phyloP scores from a whole-genome alignment of 495 filamentous ascomycete genomes.

The Neurospora sp. region DNA sequence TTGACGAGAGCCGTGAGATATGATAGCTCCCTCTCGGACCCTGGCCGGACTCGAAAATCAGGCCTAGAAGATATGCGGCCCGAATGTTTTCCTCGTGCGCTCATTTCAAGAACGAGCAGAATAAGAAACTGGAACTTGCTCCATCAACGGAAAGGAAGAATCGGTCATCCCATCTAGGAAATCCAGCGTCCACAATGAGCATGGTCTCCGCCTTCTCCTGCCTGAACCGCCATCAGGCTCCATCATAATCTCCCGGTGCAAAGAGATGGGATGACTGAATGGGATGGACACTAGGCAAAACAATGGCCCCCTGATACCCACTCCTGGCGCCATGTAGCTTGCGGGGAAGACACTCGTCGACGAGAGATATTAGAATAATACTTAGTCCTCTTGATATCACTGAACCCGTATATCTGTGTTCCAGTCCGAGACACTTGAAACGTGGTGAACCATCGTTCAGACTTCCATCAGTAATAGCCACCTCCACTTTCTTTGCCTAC shows the following conservation, averaged over 20 bases:
- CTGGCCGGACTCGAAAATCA: not conserved
- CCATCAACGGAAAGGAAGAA: not conserved
- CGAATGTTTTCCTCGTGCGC: not conserved
- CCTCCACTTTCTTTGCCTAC: not conserved
- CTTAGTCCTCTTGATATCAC: not conserved
- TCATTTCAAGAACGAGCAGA: not conserved
- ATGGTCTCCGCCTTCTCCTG: not conserved
- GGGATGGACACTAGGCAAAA: not conserved
- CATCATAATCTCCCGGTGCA: not conserved
- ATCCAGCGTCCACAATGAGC: not conserved
- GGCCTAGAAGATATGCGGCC: not conserved
- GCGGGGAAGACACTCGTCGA: not conserved
- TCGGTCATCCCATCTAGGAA: not conserved
- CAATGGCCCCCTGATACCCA: not conserved
- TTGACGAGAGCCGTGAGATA: not conserved
- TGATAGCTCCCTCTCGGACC: not conserved
- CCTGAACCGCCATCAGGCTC: not conserved
- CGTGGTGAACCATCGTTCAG: not conserved
- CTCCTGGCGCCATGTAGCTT: not conserved
- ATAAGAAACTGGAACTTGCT: not conserved
- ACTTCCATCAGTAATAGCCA: not conserved
- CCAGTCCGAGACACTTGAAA: not conserved
- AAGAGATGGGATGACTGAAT: not conserved
- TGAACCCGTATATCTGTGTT: not conserved
- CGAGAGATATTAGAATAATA: not conserved